Conservation (phyloP, 768 basidiomycete genomes). For the Naganishia randhawae region DNA sequence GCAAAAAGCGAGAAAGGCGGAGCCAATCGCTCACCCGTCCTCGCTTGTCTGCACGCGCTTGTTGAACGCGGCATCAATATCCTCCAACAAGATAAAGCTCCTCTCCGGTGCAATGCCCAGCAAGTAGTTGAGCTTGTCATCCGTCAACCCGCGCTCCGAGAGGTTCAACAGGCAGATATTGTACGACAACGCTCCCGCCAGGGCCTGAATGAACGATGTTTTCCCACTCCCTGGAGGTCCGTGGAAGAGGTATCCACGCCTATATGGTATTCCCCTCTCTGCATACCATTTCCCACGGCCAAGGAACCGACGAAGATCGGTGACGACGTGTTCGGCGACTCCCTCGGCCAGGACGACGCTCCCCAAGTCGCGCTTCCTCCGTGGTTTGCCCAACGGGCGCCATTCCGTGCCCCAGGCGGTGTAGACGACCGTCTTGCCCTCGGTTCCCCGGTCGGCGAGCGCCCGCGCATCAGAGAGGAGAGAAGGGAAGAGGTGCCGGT, state of each 20-base stretch:
- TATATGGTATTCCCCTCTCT: slow-evolving; percentile 94
- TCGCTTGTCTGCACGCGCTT: slow-evolving; percentile 83
- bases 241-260: slow-evolving; percentile 88
- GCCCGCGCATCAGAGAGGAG: slow-evolving; percentile 85
- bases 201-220: slow-evolving; percentile 95
- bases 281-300: slow-evolving; percentile 87
- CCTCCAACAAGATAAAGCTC: slow-evolving; percentile 92
- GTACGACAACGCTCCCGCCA: slow-evolving; percentile 86
- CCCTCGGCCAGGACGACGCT: slow-evolving; percentile 84
- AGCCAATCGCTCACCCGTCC: slow-evolving; percentile 68
- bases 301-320: slow-evolving; percentile 77
- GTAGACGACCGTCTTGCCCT: slow-evolving; percentile 91
- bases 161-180: slow-evolving; percentile 95
- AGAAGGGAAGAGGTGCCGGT: slow-evolving; percentile 71
- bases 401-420: slow-evolving; percentile 97
- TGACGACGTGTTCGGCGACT: slow-evolving; percentile 75
- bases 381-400: slow-evolving; percentile 89
- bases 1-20: neutral
- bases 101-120: slow-evolving; percentile 88
- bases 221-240: slow-evolving; percentile 98
- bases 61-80: slow-evolving; percentile 95
- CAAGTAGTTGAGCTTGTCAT: slow-evolving; percentile 92
- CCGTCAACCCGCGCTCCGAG: slow-evolving; percentile 89
- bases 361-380: slow-evolving; percentile 74
- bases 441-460: slow-evolving; percentile 75